Conservation (phyloP, 2,329 filamentous ascomycete genomes). For the Alternaria ventricosa region DNA sequence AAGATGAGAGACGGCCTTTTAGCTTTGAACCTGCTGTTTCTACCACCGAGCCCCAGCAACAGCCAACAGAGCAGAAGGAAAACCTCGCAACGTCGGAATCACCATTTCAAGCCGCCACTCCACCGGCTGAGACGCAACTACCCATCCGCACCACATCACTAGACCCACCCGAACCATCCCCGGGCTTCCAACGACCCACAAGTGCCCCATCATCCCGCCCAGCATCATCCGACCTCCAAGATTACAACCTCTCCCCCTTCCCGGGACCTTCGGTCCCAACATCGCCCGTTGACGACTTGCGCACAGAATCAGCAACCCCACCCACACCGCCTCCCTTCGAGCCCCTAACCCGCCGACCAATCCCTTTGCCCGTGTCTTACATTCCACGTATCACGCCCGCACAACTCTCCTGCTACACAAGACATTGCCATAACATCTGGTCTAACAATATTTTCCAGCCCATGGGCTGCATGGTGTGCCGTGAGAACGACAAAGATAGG, state of each 20-base stretch:
- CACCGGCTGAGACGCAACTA: conserved; percentile 3
- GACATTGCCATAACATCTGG: conserved; percentile 36
- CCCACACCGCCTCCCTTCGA: conserved; percentile 19
- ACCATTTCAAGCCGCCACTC: conserved; percentile 3
- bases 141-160: conserved; percentile 16
- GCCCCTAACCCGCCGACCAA: conserved; percentile 28
- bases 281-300: conserved; percentile 4
- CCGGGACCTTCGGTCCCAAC: conserved; percentile 9
- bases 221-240: not conserved
- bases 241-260: conserved; percentile 5
- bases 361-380: conserved; percentile 16
- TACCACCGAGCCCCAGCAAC: conserved; percentile 5
- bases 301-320: not conserved
- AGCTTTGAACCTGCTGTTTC: conserved; percentile 28
- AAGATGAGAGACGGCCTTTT: conserved; percentile 28
- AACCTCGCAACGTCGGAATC: not conserved
- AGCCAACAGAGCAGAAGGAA: conserved; percentile 1
- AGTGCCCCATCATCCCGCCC: conserved; percentile 6
- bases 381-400: conserved; percentile 38
- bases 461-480: conserved; percentile 48
- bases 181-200: not conserved
- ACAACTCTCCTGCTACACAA: conserved; percentile 43
- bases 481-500: conserved; percentile 26
- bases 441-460: conserved; percentile 42
- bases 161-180: conserved; percentile 9